These are phyloP conservation scores for Pisolithus microcarpus DNA, from an alignment of 768 basidiomycete genomes.

Conservation along the genomic window DNA sequence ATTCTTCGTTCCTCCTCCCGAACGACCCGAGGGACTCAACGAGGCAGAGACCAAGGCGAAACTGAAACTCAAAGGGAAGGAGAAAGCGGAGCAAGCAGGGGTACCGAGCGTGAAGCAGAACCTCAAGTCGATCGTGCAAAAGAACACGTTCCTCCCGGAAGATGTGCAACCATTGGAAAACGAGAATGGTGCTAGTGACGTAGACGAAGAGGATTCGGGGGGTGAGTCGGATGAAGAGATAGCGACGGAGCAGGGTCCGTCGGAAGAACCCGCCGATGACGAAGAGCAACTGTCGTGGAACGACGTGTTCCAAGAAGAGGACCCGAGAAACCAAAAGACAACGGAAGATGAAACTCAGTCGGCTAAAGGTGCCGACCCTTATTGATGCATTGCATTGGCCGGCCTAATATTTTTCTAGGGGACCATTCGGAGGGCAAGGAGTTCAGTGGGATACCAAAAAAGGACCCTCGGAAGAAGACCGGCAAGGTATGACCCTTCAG, in stretches of 20 bases:
- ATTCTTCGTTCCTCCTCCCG: slow-evolving; percentile 91
- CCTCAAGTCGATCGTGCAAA: slow-evolving; percentile 79
- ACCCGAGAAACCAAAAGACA: background rate
- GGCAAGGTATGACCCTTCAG: slow-evolving; percentile 56
- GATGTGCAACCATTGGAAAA: slow-evolving; percentile 67
- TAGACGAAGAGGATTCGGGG: slow-evolving; percentile 18
- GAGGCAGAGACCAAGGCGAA: slow-evolving; percentile 44
- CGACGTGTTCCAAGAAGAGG: background rate
- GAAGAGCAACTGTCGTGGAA: slow-evolving; percentile 20
- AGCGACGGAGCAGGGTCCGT: slow-evolving; percentile 8
- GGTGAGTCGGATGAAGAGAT: slow-evolving; percentile 21
- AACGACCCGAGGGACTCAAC: slow-evolving; percentile 66
- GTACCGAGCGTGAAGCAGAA: slow-evolving; percentile 77
- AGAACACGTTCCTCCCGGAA: slow-evolving; percentile 79
- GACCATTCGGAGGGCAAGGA: too few relatives aligned
- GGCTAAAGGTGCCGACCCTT: too few relatives aligned
- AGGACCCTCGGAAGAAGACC: slow-evolving; percentile 84
- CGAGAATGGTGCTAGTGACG: slow-evolving; percentile 28
- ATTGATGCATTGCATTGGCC: too few relatives aligned
- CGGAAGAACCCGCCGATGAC: slow-evolving; percentile 36
- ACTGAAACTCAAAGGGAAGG: slow-evolving; percentile 50
- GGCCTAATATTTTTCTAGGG: too few relatives aligned
- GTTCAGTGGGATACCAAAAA: slow-evolving; percentile 31
- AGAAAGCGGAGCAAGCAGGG: slow-evolving; percentile 27
- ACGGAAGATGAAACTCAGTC: too few relatives aligned